Evolutionary conservation across 2,329 filamentous ascomycete genomes (phyloP).

Genomic region (Chrysoporthe puriensis): DNA sequence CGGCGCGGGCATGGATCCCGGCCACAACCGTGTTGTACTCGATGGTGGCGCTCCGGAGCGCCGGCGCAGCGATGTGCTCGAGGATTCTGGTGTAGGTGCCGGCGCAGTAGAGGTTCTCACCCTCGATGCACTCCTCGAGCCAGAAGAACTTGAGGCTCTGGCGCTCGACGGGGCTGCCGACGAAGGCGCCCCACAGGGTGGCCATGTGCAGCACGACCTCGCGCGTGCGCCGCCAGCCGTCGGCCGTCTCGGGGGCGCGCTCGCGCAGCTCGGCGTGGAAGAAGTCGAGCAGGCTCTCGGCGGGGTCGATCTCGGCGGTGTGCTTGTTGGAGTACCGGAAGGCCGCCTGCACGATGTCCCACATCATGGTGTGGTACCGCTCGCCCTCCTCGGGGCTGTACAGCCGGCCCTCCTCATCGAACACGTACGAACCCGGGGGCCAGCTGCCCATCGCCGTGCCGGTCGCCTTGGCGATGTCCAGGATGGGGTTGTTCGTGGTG

Average conservation of each 20-base stretch:
- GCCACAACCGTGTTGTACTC: slow-evolving; percentile 52
- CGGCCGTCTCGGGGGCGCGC: slow-evolving; percentile 51
- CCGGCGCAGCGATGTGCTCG: slow-evolving; percentile 61
- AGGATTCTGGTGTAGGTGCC: slow-evolving; percentile 64
- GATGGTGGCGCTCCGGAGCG: slow-evolving; percentile 57
- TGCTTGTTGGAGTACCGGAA: slow-evolving; percentile 68
- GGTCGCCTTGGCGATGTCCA: slow-evolving; percentile 67
- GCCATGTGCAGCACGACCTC: slow-evolving; percentile 55
- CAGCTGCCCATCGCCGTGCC: slow-evolving; percentile 52
- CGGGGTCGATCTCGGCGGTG: slow-evolving; percentile 49
- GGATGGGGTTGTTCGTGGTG: slow-evolving; percentile 70
- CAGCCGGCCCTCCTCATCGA: slow-evolving; percentile 58
- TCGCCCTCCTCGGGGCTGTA: slow-evolving; percentile 52
- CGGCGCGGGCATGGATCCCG: slow-evolving; percentile 43
- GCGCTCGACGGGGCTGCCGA: slow-evolving; percentile 64
- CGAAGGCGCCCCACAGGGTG: slow-evolving; percentile 72
- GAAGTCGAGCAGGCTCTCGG: slow-evolving; percentile 58
- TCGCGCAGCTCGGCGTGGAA: slow-evolving; percentile 50
- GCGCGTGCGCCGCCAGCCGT: slow-evolving; percentile 45
- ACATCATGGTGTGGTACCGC: slow-evolving; percentile 58
- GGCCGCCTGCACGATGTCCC: slow-evolving; percentile 69
- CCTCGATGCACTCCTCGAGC: slow-evolving; percentile 78
- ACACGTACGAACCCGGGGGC: slow-evolving; percentile 58
- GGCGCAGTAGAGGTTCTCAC: slow-evolving; percentile 64
- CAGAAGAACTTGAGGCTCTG: slow-evolving; percentile 79